Percentiles rank a stretch among this genome's conserved stretches.
Evolutionary conservation across 2,329 filamentous ascomycete species (phyloP).

Genomic region (Podosphaera aphanis): DNA sequence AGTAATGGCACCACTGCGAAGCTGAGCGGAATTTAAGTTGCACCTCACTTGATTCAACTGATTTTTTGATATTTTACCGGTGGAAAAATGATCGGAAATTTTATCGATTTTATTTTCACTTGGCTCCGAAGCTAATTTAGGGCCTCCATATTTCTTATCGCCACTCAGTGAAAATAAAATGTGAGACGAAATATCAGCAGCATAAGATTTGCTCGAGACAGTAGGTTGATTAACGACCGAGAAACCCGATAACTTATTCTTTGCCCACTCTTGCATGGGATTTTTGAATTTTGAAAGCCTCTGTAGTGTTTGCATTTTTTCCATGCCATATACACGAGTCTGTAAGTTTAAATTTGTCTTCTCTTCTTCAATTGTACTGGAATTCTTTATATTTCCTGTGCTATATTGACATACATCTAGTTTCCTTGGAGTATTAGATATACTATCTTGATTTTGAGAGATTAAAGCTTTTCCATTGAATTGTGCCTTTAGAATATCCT

Average conservation of each 20-base stretch:
- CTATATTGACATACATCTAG: neutral
- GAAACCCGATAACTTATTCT: constrained; percentile 10
- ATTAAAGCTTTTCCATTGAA: neutral
- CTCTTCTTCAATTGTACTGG: neutral
- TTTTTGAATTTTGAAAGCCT: constrained; percentile 14
- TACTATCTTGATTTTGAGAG: neutral
- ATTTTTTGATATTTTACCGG: neutral
- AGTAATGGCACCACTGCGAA: neutral
- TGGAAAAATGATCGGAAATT: too few relatives aligned
- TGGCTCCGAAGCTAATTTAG: neutral
- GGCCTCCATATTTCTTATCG: neutral
- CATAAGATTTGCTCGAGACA: too few relatives aligned
- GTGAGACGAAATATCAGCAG: neutral
- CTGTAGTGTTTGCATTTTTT: constrained; percentile 16
- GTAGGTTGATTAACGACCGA: constrained; percentile 2
- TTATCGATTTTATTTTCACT: neutral
- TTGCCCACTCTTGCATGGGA: constrained; percentile 10
- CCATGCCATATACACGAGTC: constrained; percentile 7
- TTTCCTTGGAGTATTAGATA: neutral
- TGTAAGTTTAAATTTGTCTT: neutral
- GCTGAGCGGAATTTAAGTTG: neutral
- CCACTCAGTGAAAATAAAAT: neutral
- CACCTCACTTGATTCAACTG: neutral
- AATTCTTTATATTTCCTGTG: neutral
- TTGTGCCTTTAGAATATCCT: neutral